Conservation (phyloP, 768 basidiomycete genomes). For the Megacollybia marginata region DNA sequence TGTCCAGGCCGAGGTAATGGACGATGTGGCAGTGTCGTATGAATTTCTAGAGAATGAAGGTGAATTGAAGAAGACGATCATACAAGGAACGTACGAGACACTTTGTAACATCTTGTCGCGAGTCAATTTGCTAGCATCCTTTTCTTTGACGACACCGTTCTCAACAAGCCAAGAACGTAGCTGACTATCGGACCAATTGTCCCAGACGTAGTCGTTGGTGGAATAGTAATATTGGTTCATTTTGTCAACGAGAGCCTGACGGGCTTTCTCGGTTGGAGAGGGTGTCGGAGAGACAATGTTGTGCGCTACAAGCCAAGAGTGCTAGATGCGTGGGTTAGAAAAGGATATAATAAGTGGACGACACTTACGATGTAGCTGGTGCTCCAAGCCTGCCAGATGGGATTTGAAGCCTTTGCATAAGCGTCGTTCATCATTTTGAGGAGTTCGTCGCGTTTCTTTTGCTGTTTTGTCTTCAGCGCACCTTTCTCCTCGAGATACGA, state of each 20-base stretch:
- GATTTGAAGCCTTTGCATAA: constrained; percentile 54
- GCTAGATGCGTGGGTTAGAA: constrained; percentile 30
- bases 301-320: constrained; percentile 79
- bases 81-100: constrained; percentile 40
- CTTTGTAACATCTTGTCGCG: constrained; percentile 76
- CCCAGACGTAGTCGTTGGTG: constrained; percentile 44
- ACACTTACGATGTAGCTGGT: constrained; percentile 68
- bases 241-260: constrained; percentile 51
- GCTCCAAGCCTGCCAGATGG: constrained; percentile 82
- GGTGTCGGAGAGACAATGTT: constrained; percentile 47
- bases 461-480: constrained; percentile 53
- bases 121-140: constrained; percentile 56
- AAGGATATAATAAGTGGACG: background rate
- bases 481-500: constrained; percentile 71
- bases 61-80: background rate
- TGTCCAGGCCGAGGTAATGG: constrained; percentile 46
- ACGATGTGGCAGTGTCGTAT: background rate
- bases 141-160: constrained; percentile 49
- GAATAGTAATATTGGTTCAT: constrained; percentile 81
- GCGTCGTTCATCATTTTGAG: constrained; percentile 59
- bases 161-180: constrained; percentile 74
- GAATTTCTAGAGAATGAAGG: background rate
- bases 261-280: constrained; percentile 40
- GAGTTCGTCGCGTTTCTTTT: constrained; percentile 62
- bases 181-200: constrained; percentile 72